These are phyloP conservation scores for Euryodendron excelsum DNA, from an alignment of 148 eudicot species.

Conservation along the genomic window DNA sequence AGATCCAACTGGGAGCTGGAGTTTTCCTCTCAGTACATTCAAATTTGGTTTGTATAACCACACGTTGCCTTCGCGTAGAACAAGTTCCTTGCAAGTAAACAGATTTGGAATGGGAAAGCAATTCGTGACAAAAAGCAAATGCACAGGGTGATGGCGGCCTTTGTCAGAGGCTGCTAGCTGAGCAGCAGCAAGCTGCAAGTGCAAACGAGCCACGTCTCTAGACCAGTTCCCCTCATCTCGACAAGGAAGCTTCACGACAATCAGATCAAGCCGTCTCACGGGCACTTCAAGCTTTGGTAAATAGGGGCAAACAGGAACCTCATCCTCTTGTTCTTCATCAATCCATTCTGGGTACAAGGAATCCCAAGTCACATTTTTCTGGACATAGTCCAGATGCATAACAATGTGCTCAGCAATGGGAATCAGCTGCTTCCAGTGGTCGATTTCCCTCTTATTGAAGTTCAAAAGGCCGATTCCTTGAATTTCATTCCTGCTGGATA, in stretches of 20 bases:
- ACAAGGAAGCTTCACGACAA: conserved; percentile 81
- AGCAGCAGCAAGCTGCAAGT: conserved; percentile 76
- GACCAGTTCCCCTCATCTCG: conserved; percentile 57
- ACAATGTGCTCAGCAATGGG: conserved; percentile 42
- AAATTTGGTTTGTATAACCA: conserved; percentile 77
- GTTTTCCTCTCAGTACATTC: conserved; percentile 53
- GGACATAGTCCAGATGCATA: conserved; percentile 44
- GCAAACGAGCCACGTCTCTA: conserved; percentile 77
- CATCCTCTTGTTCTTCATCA: conserved; percentile 83
- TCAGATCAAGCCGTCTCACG: conserved; percentile 52
- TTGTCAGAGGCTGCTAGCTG: conserved; percentile 54
- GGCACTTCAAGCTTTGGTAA: conserved; percentile 62
- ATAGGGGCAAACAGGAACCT: conserved; percentile 61
- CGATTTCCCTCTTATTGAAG: conserved; percentile 50
- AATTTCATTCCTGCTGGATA: conserved; percentile 34
- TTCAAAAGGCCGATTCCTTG: conserved; percentile 59
- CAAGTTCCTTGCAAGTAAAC: conserved; percentile 69
- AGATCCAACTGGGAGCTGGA: conserved; percentile 81
- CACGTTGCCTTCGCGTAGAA: conserved; percentile 45
- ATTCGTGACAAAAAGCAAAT: conserved; percentile 56
- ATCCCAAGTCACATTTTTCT: conserved; percentile 64
- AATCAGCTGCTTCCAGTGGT: conserved; percentile 48
- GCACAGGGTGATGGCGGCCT: conserved; percentile 53
- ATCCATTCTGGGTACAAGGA: conserved; percentile 91
- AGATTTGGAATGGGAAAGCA: conserved; percentile 76